phyloP scores from a whole-genome alignment of 352 stramenopile species.

The Phytophthora constricta region DNA sequence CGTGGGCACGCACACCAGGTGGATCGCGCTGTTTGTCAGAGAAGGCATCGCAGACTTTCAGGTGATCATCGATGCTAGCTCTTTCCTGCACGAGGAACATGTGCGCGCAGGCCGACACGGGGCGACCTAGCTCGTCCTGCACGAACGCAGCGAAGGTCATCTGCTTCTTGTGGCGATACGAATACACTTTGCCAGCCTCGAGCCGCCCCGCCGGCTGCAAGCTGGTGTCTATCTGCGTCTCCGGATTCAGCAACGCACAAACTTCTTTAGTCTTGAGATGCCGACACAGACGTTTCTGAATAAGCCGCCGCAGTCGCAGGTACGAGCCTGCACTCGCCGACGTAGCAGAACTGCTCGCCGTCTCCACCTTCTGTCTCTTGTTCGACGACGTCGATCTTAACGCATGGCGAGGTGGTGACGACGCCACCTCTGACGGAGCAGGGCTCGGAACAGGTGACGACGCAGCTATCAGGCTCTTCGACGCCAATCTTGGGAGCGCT shows the following conservation, averaged over 20 bases:
- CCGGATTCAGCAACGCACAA: conserved; percentile 44
- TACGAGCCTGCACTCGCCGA: conserved; percentile 40
- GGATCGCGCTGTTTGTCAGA: conserved; percentile 54
- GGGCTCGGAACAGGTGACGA: conserved; percentile 26
- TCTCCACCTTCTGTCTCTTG: conserved; percentile 29
- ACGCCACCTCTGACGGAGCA: conserved; percentile 15
- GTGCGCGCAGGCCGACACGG: conserved; percentile 69
- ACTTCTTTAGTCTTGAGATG: conserved; percentile 75
- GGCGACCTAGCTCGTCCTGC: conserved; percentile 42
- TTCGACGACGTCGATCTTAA: conserved; percentile 4
- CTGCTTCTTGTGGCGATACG: conserved; percentile 53
- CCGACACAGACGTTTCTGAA: conserved; percentile 70
- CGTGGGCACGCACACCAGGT: conserved; percentile 40
- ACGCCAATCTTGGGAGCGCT: conserved; percentile 11
- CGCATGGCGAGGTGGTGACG: conserved; percentile 27
- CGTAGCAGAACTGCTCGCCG: conserved; percentile 17
- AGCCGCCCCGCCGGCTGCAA: conserved; percentile 61
- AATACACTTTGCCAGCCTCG: conserved; percentile 63
- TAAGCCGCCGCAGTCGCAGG: conserved; percentile 67
- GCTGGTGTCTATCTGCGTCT: conserved; percentile 14
- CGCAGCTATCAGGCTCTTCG: conserved; percentile 19
- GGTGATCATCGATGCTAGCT: conserved; percentile 76
- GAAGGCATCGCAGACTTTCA: conserved; percentile 75
- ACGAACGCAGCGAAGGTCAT: conserved; percentile 75
- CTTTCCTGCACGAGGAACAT: conserved; percentile 63